A percentile compares a stretch with the other conserved stretches of the same genome.
These are phyloP conservation scores for Plenodomus lindquistii DNA, from an alignment of 2,329 filamentous ascomycete species.

Conservation along the genomic window DNA sequence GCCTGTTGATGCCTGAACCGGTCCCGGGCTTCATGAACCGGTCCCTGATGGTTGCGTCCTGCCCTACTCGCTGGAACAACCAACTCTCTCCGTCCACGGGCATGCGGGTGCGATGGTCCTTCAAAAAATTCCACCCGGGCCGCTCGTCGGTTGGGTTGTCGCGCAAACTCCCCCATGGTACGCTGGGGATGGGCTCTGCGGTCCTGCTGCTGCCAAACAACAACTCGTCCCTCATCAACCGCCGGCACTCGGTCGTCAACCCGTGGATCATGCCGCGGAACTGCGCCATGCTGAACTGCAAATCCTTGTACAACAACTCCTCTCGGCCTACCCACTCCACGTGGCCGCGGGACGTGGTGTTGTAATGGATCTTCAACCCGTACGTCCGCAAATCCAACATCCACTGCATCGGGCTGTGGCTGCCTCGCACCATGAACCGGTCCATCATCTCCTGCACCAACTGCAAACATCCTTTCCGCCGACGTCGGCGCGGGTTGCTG, in stretches of 20 bases:
- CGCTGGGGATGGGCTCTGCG: background rate
- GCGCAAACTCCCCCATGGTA: conserved; percentile 1
- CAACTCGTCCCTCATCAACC: background rate
- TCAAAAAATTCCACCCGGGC: background rate
- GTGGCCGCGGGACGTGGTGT: conserved; percentile 8
- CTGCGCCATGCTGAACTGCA: conserved; percentile 4
- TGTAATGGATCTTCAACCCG: conserved; percentile 16
- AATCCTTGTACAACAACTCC: conserved; percentile 5
- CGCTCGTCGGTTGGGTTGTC: too few relatives aligned
- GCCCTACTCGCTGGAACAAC: conserved; percentile 2
- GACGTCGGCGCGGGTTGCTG: background rate
- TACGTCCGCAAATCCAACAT: conserved; percentile 18
- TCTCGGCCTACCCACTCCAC: background rate
- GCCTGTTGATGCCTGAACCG: background rate
- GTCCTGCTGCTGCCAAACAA: conserved; percentile 1
- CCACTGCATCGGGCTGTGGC: conserved; percentile 15
- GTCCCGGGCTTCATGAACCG: conserved; percentile 7
- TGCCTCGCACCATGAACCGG: conserved; percentile 17
- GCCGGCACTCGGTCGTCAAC: background rate
- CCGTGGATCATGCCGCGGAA: conserved; percentile 5
- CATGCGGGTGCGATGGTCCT: conserved; percentile 11
- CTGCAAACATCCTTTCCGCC: conserved; percentile 15
- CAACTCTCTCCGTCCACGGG: conserved; percentile 2
- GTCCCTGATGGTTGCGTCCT: background rate
- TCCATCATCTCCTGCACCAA: conserved; percentile 17